Evolutionary conservation across 345 rosid species (phyloP).

Genomic region (Stellera chamaejasme): DNA sequence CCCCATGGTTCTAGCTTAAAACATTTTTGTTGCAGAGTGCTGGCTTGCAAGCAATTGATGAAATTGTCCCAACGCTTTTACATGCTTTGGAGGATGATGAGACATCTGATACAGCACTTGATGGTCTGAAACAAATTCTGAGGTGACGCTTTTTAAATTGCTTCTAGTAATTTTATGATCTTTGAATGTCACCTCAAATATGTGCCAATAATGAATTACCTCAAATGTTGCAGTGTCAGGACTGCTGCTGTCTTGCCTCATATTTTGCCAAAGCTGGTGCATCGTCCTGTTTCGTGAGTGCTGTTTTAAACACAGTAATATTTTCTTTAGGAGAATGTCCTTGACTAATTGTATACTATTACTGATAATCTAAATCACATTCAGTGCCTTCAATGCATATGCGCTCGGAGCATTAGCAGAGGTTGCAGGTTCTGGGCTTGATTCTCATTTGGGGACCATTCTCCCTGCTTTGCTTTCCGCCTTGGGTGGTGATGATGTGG

Average conservation of each 20-base stretch:
- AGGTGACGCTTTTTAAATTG: conserved; percentile 36
- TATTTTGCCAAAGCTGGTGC: conserved; percentile 92
- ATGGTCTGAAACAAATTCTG: conserved; percentile 94
- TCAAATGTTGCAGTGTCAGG: conserved; percentile 62
- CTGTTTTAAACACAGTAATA: conserved; percentile 15
- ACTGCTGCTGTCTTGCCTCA: conserved; percentile 97
- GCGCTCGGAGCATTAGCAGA: conserved; percentile 97
- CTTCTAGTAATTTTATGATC: conserved; percentile 5
- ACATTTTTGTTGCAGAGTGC: conserved; percentile 57
- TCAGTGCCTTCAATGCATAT: conserved; percentile 94
- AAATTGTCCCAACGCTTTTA: conserved; percentile 90
- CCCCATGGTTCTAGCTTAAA: background rate
- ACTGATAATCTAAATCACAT: conserved; percentile 15
- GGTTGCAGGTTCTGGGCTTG: conserved; percentile 93
- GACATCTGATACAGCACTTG: conserved; percentile 85
- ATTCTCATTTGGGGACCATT: conserved; percentile 76
- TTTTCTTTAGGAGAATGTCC: background rate
- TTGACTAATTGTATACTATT: background rate
- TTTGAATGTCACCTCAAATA: background rate
- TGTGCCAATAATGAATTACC: conserved; percentile 15
- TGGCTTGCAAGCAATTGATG: conserved; percentile 98
- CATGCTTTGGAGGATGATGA: conserved; percentile 91
- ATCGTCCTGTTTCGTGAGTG: conserved; percentile 87
- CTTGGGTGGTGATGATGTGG: conserved; percentile 70
- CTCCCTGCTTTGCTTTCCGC: conserved; percentile 92